Conservation (phyloP, 805 yeast genomes). For the Alloascoidea hylecoeti region DNA sequence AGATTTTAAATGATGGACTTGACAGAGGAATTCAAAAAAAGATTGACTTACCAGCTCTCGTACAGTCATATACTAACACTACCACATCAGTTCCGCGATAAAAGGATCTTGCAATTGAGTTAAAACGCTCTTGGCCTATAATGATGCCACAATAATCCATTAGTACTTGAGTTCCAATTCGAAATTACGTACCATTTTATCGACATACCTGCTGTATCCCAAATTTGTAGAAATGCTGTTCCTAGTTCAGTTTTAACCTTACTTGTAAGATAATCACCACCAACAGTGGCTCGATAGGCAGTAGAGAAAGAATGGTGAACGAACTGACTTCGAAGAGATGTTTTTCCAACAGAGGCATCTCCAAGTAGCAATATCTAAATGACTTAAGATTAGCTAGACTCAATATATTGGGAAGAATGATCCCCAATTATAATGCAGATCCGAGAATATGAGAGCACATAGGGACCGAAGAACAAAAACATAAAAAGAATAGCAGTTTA, state of each 20-base stretch:
- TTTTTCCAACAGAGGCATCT: slow-evolving; percentile 47
- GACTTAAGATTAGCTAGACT: too few species aligned
- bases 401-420: too few species aligned
- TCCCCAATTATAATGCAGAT: too few species aligned
- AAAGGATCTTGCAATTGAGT: slow-evolving; percentile 48
- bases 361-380: slow-evolving; percentile 44
- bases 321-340: slow-evolving; percentile 39
- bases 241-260: slow-evolving; percentile 10
- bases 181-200: slow-evolving; percentile 9
- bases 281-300: slow-evolving; percentile 44
- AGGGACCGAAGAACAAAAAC: too few species aligned
- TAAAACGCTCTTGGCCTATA: slow-evolving; percentile 73
- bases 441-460: too few species aligned
- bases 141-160: slow-evolving; percentile 5
- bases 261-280: slow-evolving; percentile 41
- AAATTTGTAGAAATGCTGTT: slow-evolving; percentile 25
- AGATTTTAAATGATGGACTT: too few species aligned
- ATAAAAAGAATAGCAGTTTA: too few species aligned
- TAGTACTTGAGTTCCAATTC: slow-evolving; percentile 4
- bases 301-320: slow-evolving; percentile 39
- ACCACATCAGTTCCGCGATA: slow-evolving; percentile 47
- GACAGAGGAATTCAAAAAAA: neutral
- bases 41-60: slow-evolving; percentile 26
- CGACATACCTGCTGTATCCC: slow-evolving; percentile 61
- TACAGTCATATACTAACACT: slow-evolving; percentile 36